These are phyloP conservation scores for Irpex sp. DNA, from an alignment of 1,284 basidiomycete species.

Conservation along the genomic window DNA sequence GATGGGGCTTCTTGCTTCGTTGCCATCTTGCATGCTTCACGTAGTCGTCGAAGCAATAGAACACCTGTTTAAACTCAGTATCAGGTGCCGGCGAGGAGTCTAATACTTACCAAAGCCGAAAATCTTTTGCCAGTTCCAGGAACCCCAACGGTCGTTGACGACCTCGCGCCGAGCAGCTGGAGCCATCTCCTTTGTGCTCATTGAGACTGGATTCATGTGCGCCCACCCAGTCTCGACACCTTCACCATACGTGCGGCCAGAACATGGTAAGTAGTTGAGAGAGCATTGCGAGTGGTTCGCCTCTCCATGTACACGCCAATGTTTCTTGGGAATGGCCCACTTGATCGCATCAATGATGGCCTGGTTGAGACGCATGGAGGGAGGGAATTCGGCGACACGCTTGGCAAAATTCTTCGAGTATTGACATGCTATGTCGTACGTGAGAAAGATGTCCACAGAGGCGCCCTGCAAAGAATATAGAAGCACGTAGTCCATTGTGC, in stretches of 20 bases:
- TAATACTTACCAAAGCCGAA: slow-evolving; percentile 6
- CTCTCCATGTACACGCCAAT: slow-evolving; percentile 14
- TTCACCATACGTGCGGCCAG: slow-evolving; percentile 19
- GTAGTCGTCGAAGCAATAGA: not conserved
- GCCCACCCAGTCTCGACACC: slow-evolving; percentile 20
- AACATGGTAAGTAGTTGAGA: slow-evolving; percentile 13
- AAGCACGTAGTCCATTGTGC: slow-evolving; percentile 23
- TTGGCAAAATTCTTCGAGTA: slow-evolving; percentile 14
- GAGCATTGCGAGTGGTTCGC: slow-evolving; percentile 17
- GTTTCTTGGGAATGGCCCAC: slow-evolving; percentile 20
- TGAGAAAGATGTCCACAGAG: not conserved
- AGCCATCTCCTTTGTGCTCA: slow-evolving; percentile 15
- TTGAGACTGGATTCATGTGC: slow-evolving; percentile 11
- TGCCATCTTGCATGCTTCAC: not conserved
- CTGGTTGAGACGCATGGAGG: slow-evolving; percentile 2
- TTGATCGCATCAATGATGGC: not conserved
- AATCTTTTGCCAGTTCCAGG: slow-evolving; percentile 16
- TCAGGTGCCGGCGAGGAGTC: not conserved
- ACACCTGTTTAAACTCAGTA: not conserved
- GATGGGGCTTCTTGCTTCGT: slow-evolving; percentile 1
- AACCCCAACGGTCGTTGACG: slow-evolving; percentile 13
- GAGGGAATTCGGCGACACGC: slow-evolving; percentile 9
- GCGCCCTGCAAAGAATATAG: slow-evolving; percentile 7
- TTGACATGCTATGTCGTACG: slow-evolving; percentile 24
- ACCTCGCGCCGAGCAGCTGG: slow-evolving; percentile 11